A percentile compares a stretch with the other conserved stretches of the same genome.
phyloP scores from a whole-genome alignment of 257 asterid species.

The Euphrasia confusa region DNA sequence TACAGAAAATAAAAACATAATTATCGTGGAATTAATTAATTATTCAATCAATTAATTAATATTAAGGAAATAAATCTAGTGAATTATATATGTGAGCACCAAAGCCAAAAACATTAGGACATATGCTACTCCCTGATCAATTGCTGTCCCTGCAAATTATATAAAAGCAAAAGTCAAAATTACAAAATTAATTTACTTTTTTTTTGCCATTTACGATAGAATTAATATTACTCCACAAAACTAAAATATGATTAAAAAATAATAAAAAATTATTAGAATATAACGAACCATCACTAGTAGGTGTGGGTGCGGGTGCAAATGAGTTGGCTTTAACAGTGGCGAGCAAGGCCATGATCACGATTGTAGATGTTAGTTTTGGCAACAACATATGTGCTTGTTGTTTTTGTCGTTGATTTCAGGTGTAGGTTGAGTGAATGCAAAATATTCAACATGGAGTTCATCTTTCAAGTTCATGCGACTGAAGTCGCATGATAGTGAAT shows the following conservation, averaged over 20 bases:
- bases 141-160: conserved; percentile 38
- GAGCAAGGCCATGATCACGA: conserved; percentile 22
- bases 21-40: background rate
- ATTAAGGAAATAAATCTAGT: conserved; percentile 23
- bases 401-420: too few species aligned
- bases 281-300: conserved; percentile 36
- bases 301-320: conserved; percentile 32
- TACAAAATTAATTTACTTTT: background rate
- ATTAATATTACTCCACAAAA: too few species aligned
- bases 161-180: background rate
- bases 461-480: too few species aligned
- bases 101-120: conserved; percentile 53
- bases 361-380: too few species aligned
- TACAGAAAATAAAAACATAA: background rate
- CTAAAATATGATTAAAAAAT: background rate
- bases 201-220: background rate
- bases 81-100: conserved; percentile 55
- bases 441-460: too few species aligned
- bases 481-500: too few species aligned
- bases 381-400: too few species aligned
- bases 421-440: too few species aligned
- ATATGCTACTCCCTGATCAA: conserved; percentile 58
- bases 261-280: background rate
- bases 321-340: conserved; percentile 20
- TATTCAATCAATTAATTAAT: conserved; percentile 4